A percentile compares a stretch with the other conserved stretches of the same genome.
phyloP scores from a whole-genome alignment of 805 yeast genomes.

The Pichia pseudocactophila region DNA sequence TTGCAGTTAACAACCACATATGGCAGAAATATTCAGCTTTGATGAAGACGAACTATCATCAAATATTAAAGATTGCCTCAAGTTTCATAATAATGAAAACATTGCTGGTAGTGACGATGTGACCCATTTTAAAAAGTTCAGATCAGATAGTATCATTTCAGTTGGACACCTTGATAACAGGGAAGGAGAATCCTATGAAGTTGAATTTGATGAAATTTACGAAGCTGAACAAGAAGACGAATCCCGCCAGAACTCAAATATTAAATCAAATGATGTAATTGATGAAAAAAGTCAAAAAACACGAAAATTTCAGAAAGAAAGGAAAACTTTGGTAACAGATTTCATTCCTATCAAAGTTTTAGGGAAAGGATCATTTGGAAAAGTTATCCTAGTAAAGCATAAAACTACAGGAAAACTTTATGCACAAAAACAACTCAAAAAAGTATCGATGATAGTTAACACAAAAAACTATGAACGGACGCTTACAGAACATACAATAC shows the following conservation, averaged over 20 bases:
- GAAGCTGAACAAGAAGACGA: constrained; percentile 21
- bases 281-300: too few species aligned
- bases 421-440: constrained; percentile 81
- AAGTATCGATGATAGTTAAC: constrained; percentile 65
- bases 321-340: constrained; percentile 33
- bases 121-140: constrained; percentile 18
- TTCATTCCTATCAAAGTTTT: constrained; percentile 69
- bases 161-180: constrained; percentile 27
- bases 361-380: constrained; percentile 87
- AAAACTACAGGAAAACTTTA: constrained; percentile 50
- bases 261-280: neutral
- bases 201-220: constrained; percentile 36
- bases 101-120: constrained; percentile 6
- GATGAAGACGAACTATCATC: constrained; percentile 22
- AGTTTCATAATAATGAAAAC: constrained; percentile 2
- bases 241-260: constrained; percentile 15
- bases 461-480: constrained; percentile 61
- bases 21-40: constrained; percentile 23
- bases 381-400: constrained; percentile 71
- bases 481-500: constrained; percentile 66
- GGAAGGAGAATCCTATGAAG: constrained; percentile 42
- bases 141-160: constrained; percentile 26
- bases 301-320: too few species aligned
- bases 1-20: too few species aligned
- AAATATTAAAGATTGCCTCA: constrained; percentile 1